A percentile compares a stretch with the other conserved stretches of the same genome.
These are phyloP conservation scores for Hymenoscyphus salicellus DNA, from an alignment of 2,329 filamentous ascomycete genomes.

Conservation along the genomic window DNA sequence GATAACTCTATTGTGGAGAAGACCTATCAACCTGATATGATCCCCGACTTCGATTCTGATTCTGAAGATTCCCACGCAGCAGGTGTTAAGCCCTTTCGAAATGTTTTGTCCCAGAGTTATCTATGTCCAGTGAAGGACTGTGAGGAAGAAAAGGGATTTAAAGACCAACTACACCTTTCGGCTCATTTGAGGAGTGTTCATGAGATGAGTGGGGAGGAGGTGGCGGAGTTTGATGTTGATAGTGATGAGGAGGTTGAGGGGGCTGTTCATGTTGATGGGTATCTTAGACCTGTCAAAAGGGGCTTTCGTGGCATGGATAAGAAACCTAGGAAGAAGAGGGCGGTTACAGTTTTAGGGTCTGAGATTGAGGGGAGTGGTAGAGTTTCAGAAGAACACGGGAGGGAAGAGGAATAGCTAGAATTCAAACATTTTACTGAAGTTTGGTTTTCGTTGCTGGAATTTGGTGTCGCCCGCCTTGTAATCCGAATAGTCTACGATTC, in stretches of 20 bases:
- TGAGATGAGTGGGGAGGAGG: conserved; percentile 46
- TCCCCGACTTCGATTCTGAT: conserved; percentile 21
- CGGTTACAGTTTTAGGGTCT: background rate
- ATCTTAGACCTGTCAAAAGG: conserved; percentile 52
- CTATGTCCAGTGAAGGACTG: conserved; percentile 42
- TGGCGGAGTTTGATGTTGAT: conserved; percentile 45
- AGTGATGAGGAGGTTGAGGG: conserved; percentile 51
- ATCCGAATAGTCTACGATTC: too few relatives aligned
- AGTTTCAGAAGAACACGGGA: background rate
- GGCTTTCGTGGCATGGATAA: conserved; percentile 18
- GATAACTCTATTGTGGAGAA: conserved; percentile 16
- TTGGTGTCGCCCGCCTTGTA: too few relatives aligned
- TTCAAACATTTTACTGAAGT: too few relatives aligned
- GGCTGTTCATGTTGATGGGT: conserved; percentile 67
- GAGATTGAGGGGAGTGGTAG: background rate
- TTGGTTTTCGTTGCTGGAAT: too few relatives aligned
- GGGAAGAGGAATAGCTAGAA: background rate
- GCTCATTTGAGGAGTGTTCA: conserved; percentile 48
- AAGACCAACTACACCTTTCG: conserved; percentile 37
- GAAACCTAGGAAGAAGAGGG: conserved; percentile 17
- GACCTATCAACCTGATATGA: conserved; percentile 29
- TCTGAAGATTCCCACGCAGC: background rate
- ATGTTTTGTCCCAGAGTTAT: background rate
- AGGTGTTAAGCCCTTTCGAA: too few relatives aligned
- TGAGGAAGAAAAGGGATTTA: conserved; percentile 39